Base-by-base conservation (phyloP, 257 asterid species). In the Nicotiana benthamiana region DNA sequence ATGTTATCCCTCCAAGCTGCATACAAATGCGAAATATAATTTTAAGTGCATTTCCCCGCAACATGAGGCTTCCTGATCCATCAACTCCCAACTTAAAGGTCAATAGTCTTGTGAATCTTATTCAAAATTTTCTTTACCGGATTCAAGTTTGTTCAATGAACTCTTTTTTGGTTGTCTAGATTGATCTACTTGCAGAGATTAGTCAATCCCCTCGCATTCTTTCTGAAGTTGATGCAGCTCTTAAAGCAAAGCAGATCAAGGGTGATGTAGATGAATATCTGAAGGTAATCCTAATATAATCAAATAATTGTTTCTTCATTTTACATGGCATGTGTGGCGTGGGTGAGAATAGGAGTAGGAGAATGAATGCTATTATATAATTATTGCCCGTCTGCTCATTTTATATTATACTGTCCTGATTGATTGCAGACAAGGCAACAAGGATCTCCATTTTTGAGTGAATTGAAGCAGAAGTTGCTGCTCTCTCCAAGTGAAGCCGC, bases 1-100 rank as follows among this genome's bases (percentile, higher is more conserved):
- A 96, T 85, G 97, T 96, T 82, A 96, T 96, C 65, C 99, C 99
- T 24, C 95, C 99, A 57, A 92, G 97, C 83, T 96, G 99, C 91
- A 90, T 94, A 86, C 98, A 94, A 84, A 92, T 94, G 98, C 90
- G 99, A 60, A 96, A 94, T 84, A 92, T 96, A 74, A 90, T 96
- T 79, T 97, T 96, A 28, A 92, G 97, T 87, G 99, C 99, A 52
- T 96, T 94, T 87, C 99, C 99, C 84, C 98, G 97, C 83, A 94
- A 93, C 84, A 96, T 96, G 97, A 91, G 97, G 89, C 90, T 94
- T 27, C 99, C 99, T 0, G 99, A 96, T 87, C 99, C 99, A 24
- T 91, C 98, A 48, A 92, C 97, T 5, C 99, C 99, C 59, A 94
- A 96, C 89, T 83, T 96, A 40, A 96, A 96, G 98, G 97, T 94